phyloP scores from a whole-genome alignment of 2,329 filamentous ascomycete genomes.

The Fusarium illudens region DNA sequence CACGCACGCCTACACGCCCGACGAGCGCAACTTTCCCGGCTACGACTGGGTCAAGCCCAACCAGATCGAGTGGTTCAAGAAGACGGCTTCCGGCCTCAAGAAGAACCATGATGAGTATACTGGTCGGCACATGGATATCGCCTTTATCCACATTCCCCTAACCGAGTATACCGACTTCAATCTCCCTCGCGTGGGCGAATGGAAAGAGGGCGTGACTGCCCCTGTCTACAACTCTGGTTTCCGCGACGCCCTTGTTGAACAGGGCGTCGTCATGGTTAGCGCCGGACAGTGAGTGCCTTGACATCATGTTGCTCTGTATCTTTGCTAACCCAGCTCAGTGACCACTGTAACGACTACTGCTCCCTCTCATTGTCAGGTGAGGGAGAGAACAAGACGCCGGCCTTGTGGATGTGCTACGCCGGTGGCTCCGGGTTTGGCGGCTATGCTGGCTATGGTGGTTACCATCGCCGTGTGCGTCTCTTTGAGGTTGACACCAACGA shows the following conservation, averaged over 20 bases:
- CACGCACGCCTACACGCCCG: conserved; percentile 89
- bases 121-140: conserved; percentile 92
- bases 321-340: conserved; percentile 58
- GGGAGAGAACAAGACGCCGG: conserved; percentile 62
- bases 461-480: conserved; percentile 82
- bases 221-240: conserved; percentile 93
- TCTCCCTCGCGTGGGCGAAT: conserved; percentile 71
- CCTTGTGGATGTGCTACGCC: conserved; percentile 98
- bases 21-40: conserved; percentile 86
- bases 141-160: conserved; percentile 96
- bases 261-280: conserved; percentile 86
- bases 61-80: conserved; percentile 94
- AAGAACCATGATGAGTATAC: conserved; percentile 84
- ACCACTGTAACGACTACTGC: conserved; percentile 98
- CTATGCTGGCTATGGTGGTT: conserved; percentile 90
- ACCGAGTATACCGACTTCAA: conserved; percentile 80
- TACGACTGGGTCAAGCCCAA: conserved; percentile 97
- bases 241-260: conserved; percentile 84
- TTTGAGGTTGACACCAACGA: conserved; percentile 95
- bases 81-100: conserved; percentile 77
- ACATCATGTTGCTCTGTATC: background rate
- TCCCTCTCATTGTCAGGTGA: conserved; percentile 65
- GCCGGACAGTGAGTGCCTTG: conserved; percentile 80
- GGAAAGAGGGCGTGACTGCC: conserved; percentile 85
- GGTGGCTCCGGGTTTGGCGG: conserved; percentile 93